Percentiles rank a stretch among this genome's conserved stretches.
Conservation (phyloP, 306 rosid genomes). For the Albizia julibrissin region DNA sequence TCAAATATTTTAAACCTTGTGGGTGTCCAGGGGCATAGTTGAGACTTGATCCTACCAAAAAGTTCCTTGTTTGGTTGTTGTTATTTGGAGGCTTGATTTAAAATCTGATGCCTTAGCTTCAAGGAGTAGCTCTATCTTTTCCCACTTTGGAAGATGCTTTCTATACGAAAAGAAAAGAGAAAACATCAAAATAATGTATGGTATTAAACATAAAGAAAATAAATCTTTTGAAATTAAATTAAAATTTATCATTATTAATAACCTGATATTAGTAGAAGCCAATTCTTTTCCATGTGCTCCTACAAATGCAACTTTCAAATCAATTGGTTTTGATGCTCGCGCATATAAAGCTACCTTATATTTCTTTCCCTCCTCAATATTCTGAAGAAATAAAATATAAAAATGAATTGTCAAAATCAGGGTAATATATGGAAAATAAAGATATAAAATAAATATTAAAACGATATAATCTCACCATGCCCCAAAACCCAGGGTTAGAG, state of each 20-base stretch:
- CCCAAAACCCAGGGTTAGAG: slow-evolving; percentile 43
- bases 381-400: slow-evolving; percentile 33
- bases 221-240: background rate
- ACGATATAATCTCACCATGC: slow-evolving; percentile 55
- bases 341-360: background rate
- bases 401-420: background rate
- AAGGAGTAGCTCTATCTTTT: slow-evolving; percentile 11
- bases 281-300: slow-evolving; percentile 22
- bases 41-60: slow-evolving; percentile 40
- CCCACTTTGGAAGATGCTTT: slow-evolving; percentile 39
- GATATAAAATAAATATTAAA: background rate
- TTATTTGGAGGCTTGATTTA: slow-evolving; percentile 25
- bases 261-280: slow-evolving; percentile 50
- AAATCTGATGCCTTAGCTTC: slow-evolving; percentile 6
- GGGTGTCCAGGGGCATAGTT: background rate
- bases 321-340: background rate
- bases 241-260: background rate
- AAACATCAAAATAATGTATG: slow-evolving; percentile 32
- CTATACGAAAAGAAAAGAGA: background rate
- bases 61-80: slow-evolving; percentile 37
- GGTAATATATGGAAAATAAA: no score
- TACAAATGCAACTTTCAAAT: background rate
- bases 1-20: background rate
- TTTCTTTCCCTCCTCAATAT: slow-evolving; percentile 46
- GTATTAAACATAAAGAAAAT: background rate